phyloP scores from a whole-genome alignment of 306 rosid genomes.

The Sicyos edulis region DNA sequence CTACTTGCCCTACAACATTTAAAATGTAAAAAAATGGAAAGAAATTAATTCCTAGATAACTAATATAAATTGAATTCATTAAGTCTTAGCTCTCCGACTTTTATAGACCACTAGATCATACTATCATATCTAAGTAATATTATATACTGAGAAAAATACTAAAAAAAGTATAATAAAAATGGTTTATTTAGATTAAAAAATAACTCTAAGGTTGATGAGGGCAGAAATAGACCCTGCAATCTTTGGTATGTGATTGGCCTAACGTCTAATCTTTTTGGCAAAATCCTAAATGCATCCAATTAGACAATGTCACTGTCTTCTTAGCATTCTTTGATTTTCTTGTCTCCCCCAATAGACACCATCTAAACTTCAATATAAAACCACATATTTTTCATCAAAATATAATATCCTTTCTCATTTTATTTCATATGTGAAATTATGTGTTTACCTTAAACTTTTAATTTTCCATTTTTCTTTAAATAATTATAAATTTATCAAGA shows the following conservation, averaged over 20 bases:
- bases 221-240: not conserved
- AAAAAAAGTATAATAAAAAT: not conserved
- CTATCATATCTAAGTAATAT: too few species aligned
- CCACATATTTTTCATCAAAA: slow-evolving; percentile 7
- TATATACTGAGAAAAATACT: not conserved
- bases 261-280: not conserved
- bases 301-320: slow-evolving; percentile 12
- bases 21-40: too few species aligned
- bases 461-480: not conserved
- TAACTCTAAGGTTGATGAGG: not conserved
- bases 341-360: slow-evolving; percentile 11
- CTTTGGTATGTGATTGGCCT: not conserved
- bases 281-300: not conserved
- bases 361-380: not conserved
- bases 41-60: too few species aligned
- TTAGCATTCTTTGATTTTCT: not conserved
- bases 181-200: not conserved
- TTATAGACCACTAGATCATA: too few species aligned
- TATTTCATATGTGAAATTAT: too few species aligned
- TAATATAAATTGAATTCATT: too few species aligned
- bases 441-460: not conserved
- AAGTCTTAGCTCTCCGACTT: too few species aligned
- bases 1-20: too few species aligned
- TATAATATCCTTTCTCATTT: not conserved
- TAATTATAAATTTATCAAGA: not conserved